phyloP scores from a whole-genome alignment of 306 rosid genomes.

The Senna siamea region DNA sequence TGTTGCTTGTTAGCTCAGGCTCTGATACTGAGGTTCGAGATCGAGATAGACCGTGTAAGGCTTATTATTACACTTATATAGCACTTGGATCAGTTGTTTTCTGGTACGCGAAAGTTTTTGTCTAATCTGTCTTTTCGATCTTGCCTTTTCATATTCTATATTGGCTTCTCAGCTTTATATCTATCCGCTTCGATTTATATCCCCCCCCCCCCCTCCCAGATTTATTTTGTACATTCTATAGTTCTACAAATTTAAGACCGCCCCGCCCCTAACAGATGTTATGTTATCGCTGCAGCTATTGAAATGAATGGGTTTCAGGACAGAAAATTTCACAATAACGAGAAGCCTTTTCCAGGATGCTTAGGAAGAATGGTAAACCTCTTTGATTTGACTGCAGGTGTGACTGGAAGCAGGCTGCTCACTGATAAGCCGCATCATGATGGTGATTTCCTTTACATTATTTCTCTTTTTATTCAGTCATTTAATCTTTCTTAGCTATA shows the following conservation, averaged over 20 bases:
- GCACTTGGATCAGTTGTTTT: neutral
- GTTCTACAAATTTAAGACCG: constrained; percentile 5
- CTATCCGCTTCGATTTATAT: neutral
- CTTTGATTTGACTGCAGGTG: constrained; percentile 75
- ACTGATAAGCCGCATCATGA: constrained; percentile 74
- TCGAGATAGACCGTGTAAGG: neutral
- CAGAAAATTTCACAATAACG: constrained; percentile 54
- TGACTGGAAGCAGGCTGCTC: constrained; percentile 77
- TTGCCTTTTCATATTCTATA: neutral
- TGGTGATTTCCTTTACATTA: constrained; percentile 51
- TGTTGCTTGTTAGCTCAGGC: neutral
- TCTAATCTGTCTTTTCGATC: constrained; percentile 39
- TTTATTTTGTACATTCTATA: neutral
- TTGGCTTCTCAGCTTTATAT: neutral
- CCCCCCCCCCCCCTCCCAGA: no score
- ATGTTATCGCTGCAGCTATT: constrained; percentile 48
- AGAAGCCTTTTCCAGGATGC: constrained; percentile 87
- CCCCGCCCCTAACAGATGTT: constrained; percentile 1
- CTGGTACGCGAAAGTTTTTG: neutral
- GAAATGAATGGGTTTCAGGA: constrained; percentile 69
- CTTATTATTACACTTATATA: constrained; percentile 1
- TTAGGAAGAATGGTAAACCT: constrained; percentile 94
- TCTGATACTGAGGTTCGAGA: constrained; percentile 12
- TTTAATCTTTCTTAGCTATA: neutral
- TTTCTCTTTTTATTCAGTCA: neutral